These are phyloP conservation scores for Fusarium pininemorale DNA, from an alignment of 2,329 filamentous ascomycete genomes.

Conservation along the genomic window DNA sequence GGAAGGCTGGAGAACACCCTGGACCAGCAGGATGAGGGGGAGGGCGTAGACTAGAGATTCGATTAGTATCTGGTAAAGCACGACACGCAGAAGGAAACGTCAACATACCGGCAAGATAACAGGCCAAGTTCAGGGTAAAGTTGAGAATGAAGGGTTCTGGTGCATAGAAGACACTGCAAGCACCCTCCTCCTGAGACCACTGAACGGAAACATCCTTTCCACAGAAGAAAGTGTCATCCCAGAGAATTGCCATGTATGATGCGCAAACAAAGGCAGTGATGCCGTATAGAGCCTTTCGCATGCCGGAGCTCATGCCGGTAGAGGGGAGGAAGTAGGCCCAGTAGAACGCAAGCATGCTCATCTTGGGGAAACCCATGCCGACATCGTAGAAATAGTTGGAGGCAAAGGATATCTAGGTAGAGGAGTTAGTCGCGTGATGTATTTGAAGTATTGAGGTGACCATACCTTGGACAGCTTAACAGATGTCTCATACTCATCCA, in stretches of 20 bases:
- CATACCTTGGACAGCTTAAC: slow-evolving; percentile 46
- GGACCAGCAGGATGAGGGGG: slow-evolving; percentile 44
- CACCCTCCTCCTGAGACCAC: slow-evolving; percentile 49
- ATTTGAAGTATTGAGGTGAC: accelerated
- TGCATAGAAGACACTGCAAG: slow-evolving; percentile 49
- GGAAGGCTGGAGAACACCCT: slow-evolving; percentile 27
- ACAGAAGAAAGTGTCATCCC: slow-evolving; percentile 49
- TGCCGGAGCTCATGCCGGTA: slow-evolving; percentile 32
- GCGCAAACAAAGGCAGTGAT: slow-evolving; percentile 46
- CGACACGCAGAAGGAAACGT: accelerated
- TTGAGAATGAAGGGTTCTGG: slow-evolving; percentile 48
- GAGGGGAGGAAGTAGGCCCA: slow-evolving; percentile 46
- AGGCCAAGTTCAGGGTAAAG: slow-evolving; percentile 47
- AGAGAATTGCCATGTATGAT: slow-evolving; percentile 46
- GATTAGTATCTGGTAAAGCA: background rate
- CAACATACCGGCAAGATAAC: slow-evolving; percentile 44
- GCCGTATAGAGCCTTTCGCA: slow-evolving; percentile 44
- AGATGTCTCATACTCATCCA: slow-evolving; percentile 44
- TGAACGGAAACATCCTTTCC: slow-evolving; percentile 47
- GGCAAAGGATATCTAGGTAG: slow-evolving; percentile 44
- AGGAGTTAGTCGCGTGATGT: background rate
- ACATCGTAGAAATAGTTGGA: slow-evolving; percentile 51
- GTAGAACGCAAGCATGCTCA: slow-evolving; percentile 50
- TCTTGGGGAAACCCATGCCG: slow-evolving; percentile 49
- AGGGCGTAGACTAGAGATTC: slow-evolving; percentile 42